Evolutionary conservation across 805 yeast species (phyloP), one percentile per base, ranked within the genome.

Genomic region (Wickerhamiella allomyrinae): DNA sequence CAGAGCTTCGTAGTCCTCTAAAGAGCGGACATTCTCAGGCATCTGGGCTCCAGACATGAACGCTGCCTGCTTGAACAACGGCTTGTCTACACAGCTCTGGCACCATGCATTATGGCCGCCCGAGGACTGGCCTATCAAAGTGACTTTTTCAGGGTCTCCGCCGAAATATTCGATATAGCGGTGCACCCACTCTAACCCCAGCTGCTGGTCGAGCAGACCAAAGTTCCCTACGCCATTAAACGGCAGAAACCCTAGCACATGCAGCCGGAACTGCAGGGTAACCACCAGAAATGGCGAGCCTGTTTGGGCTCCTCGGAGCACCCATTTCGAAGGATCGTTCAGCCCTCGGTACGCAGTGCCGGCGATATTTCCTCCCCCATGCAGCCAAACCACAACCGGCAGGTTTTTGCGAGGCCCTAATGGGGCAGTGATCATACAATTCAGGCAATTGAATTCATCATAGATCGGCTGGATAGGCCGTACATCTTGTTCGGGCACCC

Each of bases 171-270:
- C 42, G 42, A 72, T 70, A 50, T 68, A 56, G 42, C 57, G 48
- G 37, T 60, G 58, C 3, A 63, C 63, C 77, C 76, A 72, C 48
- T 65, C 63, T 4, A 70, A 49, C 1, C 69, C 74, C 27, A 57
- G 43, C 39, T 65, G 54, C 52, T 69, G 76, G 52, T 72, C 76
- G 63, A 66, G 65, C 39, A 69, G 57, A 6, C 70, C 71, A 40
- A 59, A 60, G 48, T 70, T 67, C 3, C 59, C 60, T 13, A 52
- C 41, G 5, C 57, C 58, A 23, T 60, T 57, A 22, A 58, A 58
- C 51, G 44, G 69, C 59, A 57, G 60, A 59, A 67, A 57, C 34
- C 74, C 65, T 46, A 61, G 51, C 8, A 58, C 50, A 13, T 58
- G 58, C 3, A 66, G 50, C 24, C 71, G 55, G 47, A 62, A 67